Base-by-base conservation (phyloP, 139 green algal genomes). In the Coccomyxa sp. region DNA sequence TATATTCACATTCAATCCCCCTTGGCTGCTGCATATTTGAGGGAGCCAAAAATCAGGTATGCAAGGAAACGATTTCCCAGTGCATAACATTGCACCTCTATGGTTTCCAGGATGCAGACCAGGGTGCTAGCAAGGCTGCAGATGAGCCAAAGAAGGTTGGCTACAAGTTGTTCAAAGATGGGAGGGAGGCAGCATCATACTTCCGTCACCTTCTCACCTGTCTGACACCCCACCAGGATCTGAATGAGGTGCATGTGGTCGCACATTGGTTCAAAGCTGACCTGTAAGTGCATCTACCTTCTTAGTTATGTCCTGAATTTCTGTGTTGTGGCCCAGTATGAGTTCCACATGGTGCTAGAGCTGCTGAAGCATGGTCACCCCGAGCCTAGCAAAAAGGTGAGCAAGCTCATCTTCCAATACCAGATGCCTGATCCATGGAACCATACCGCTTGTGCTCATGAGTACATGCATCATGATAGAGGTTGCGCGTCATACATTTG, bases 321-420 rank as follows among this genome's bases (percentile, higher is more conserved):
- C 38, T 51, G 38, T 51, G 38, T 51, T 51, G 38, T 51, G 38
- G 32, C 25, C 81, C 87, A 95, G 90, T 96, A 96, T 60, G 93
- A 96, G 89, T 85, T 89, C 67, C 81, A 89, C 84, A 83, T 90
- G 68, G 87, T 95, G 58, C 81, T 90, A 28, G 91, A 94, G 31
- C 88, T 96, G 23, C 81, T 96, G 27, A 81, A 89, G 81, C 84
- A 87, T 45, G 92, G 92, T 13, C 93, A 96, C 87, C 91, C 91
- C 9, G 79, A 90, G 0, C 85, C 88, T 0, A 76, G 76, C 0
- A 68, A 83, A 13, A 96, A 96, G 90, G 89, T 94, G 75, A 27
- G 89, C 32, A 21, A 0, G 38, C 38, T 51, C 38, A 51, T 7
- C 12, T n/a, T 25, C 27, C 16, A 10, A 78, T 16, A 45, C 10